Evolutionary conservation across 441 rosid species (phyloP).

Genomic region (Lepidium campestre): DNA sequence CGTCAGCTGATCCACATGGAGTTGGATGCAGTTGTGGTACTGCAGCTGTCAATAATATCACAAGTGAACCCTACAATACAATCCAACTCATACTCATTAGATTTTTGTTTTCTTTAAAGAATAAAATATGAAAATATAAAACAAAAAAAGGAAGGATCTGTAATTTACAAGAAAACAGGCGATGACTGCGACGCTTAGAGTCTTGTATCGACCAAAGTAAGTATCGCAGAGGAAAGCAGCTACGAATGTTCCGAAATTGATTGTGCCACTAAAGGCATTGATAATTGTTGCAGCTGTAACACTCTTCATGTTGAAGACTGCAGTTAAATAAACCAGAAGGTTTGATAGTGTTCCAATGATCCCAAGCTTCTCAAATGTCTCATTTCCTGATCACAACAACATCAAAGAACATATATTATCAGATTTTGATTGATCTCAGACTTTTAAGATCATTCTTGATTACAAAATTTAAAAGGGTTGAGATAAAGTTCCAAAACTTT

Average conservation of each 20-base stretch:
- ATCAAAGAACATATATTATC: neutral
- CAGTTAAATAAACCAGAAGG: slow-evolving; percentile 56
- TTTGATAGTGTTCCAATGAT: slow-evolving; percentile 57
- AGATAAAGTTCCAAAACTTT: neutral
- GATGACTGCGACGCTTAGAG: slow-evolving; percentile 46
- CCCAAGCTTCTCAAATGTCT: slow-evolving; percentile 73
- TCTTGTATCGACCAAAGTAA: slow-evolving; percentile 67
- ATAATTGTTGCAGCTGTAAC: slow-evolving; percentile 57
- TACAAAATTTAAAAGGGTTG: neutral
- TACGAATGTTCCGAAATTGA: slow-evolving; percentile 48
- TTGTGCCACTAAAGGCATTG: slow-evolving; percentile 56
- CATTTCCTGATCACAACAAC: slow-evolving; percentile 46
- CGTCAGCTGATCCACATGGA: slow-evolving; percentile 31
- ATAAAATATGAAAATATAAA: neutral
- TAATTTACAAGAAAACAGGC: slow-evolving; percentile 54
- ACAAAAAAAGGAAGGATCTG: neutral
- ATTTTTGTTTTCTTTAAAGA: neutral
- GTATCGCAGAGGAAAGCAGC: slow-evolving; percentile 73
- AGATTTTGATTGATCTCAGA: neutral
- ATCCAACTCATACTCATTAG: neutral
- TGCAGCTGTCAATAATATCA: slow-evolving; percentile 60
- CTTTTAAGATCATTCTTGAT: neutral
- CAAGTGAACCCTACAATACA: slow-evolving; percentile 50
- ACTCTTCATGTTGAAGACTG: slow-evolving; percentile 62
- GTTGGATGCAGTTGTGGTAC: slow-evolving; percentile 54